These are phyloP conservation scores for Wickerhamomyces chambardii DNA, from an alignment of 805 yeast species.

Conservation along the genomic window DNA sequence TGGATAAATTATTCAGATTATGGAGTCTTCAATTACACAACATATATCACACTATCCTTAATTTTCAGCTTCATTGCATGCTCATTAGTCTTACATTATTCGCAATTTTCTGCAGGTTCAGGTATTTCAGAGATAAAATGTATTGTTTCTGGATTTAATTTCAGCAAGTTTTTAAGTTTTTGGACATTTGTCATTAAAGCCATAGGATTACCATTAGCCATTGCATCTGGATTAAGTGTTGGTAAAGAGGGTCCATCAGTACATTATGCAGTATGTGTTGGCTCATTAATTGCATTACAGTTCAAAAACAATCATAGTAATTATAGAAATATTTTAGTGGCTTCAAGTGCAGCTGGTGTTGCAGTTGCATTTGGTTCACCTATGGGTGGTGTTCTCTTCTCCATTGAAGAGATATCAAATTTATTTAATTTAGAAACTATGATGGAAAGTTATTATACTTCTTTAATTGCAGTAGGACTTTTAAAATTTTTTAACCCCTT, in stretches of 20 bases:
- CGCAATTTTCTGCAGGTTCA: slow-evolving; percentile 93
- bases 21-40: slow-evolving; percentile 37
- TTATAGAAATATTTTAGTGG: slow-evolving; percentile 40
- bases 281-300: slow-evolving; percentile 51
- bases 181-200: slow-evolving; percentile 69
- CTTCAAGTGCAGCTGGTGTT: slow-evolving; percentile 96
- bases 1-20: slow-evolving; percentile 64
- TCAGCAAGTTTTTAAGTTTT: slow-evolving; percentile 68
- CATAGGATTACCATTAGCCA: slow-evolving; percentile 78
- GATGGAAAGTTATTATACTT: slow-evolving; percentile 89
- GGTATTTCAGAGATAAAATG: slow-evolving; percentile 97
- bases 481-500: slow-evolving; percentile 82
- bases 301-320: slow-evolving; percentile 15
- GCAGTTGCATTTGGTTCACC: slow-evolving; percentile 98
- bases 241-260: slow-evolving; percentile 99
- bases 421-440: slow-evolving; percentile 69
- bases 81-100: slow-evolving; percentile 53
- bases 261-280: slow-evolving; percentile 97
- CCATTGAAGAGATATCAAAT: slow-evolving; percentile 83
- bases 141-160: slow-evolving; percentile 82
- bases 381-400: slow-evolving; percentile 90
- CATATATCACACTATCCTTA: slow-evolving; percentile 52
- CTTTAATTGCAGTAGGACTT: slow-evolving; percentile 78
- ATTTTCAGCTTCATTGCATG: slow-evolving; percentile 60
- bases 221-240: slow-evolving; percentile 86